Evolutionary conservation across 352 stramenopile genomes (phyloP).

Genomic region (Phytophthora litchii): DNA sequence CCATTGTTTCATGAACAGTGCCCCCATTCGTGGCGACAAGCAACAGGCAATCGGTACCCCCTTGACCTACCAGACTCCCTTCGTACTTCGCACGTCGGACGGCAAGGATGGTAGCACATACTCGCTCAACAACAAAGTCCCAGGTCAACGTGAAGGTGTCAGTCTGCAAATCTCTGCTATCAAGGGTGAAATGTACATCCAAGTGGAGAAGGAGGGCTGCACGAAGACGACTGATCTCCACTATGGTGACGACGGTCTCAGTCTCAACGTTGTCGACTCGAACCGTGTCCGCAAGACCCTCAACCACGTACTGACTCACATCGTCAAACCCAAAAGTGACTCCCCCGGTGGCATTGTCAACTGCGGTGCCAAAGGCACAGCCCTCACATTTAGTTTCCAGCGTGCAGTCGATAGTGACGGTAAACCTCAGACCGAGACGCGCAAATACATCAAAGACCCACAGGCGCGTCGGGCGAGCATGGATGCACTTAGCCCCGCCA

Average conservation of each 20-base stretch:
- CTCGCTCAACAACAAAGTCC: constrained; percentile 83
- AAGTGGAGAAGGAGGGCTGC: constrained; percentile 60
- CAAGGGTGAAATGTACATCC: constrained; percentile 81
- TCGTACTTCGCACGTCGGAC: constrained; percentile 70
- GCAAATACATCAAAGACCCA: constrained; percentile 56
- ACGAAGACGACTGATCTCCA: constrained; percentile 54
- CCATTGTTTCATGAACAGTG: constrained; percentile 18
- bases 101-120: constrained; percentile 53
- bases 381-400: constrained; percentile 49
- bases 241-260: constrained; percentile 46
- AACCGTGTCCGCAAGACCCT: constrained; percentile 76
- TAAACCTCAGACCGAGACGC: constrained; percentile 35
- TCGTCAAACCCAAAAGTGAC: constrained; percentile 57
- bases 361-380: constrained; percentile 46
- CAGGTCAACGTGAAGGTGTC: constrained; percentile 54
- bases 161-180: constrained; percentile 50
- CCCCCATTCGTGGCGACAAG: constrained; percentile 59
- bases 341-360: constrained; percentile 51
- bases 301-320: constrained; percentile 62
- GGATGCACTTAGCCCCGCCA: constrained; percentile 39
- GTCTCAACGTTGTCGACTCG: constrained; percentile 67
- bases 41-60: constrained; percentile 45
- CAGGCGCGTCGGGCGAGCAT: constrained; percentile 54
- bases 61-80: constrained; percentile 70
- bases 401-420: constrained; percentile 27